Evolutionary conservation across 2,329 filamentous ascomycete genomes (phyloP).

Genomic region (Trichoderma sp.): DNA sequence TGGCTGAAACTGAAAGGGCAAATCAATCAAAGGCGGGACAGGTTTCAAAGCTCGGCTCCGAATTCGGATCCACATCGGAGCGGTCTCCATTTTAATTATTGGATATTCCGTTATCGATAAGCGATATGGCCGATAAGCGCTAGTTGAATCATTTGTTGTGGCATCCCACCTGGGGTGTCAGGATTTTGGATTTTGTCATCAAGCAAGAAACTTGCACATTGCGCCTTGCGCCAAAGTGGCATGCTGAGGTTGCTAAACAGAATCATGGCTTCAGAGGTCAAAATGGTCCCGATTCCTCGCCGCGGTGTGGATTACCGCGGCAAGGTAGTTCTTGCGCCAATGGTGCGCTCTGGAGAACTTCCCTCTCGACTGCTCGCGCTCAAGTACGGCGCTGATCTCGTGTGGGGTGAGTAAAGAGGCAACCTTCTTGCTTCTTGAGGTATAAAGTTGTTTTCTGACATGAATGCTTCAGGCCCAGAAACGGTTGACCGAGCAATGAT

Average conservation of each 20-base stretch:
- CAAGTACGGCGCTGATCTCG: conserved; percentile 92
- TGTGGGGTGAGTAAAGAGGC: conserved; percentile 69
- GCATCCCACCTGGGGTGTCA: background rate
- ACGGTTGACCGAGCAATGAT: conserved; percentile 92
- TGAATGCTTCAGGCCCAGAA: conserved; percentile 66
- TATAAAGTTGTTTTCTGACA: background rate
- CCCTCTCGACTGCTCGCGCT: conserved; percentile 85
- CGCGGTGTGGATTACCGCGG: conserved; percentile 91
- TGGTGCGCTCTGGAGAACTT: conserved; percentile 96
- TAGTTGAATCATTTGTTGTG: conserved; percentile 3
- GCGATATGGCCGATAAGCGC: conserved; percentile 10
- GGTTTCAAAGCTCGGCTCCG: conserved; percentile 3
- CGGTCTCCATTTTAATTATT: background rate
- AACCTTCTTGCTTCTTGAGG: background rate
- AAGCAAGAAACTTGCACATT: conserved; percentile 22
- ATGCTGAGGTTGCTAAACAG: conserved; percentile 42
- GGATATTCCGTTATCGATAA: conserved; percentile 16
- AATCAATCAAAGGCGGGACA: background rate
- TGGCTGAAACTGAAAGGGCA: background rate
- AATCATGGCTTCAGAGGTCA: conserved; percentile 57
- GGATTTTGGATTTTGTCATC: background rate
- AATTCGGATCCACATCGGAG: conserved; percentile 15
- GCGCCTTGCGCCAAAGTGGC: conserved; percentile 17
- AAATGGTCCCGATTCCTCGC: conserved; percentile 77
- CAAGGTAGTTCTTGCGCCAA: conserved; percentile 92